Evolutionary conservation across 805 yeast species (phyloP).

Genomic region (Tetrapisispora arboricola): DNA sequence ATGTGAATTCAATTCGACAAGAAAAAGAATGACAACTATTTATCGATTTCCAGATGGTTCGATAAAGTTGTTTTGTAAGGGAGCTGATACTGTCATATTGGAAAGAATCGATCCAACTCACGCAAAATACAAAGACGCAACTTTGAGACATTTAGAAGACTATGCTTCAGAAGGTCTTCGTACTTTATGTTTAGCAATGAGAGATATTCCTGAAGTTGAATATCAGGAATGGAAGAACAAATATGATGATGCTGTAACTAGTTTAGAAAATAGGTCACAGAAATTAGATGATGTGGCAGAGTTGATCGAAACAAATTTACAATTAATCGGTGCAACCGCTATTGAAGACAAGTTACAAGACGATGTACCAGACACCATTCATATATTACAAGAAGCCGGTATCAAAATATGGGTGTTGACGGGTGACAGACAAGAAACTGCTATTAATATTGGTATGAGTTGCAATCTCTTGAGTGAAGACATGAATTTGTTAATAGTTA

Average conservation of each 20-base stretch:
- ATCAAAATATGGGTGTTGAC: constrained; percentile 96
- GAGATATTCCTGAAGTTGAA: constrained; percentile 71
- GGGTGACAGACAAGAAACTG: constrained; percentile 98
- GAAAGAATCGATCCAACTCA: constrained; percentile 61
- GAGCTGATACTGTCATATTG: constrained; percentile 93
- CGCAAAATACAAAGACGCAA: constrained; percentile 75
- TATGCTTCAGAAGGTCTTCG: constrained; percentile 95
- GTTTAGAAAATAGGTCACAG: constrained; percentile 62
- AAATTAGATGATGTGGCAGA: constrained; percentile 86
- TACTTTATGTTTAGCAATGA: constrained; percentile 84
- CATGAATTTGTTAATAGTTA: constrained; percentile 83
- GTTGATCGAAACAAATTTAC: constrained; percentile 67
- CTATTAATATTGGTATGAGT: constrained; percentile 96
- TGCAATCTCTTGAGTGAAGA: constrained; percentile 90
- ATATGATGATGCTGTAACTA: constrained; percentile 73
- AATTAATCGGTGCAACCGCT: constrained; percentile 91
- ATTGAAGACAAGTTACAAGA: constrained; percentile 96
- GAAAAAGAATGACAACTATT: constrained; percentile 95
- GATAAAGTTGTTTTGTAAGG: constrained; percentile 82
- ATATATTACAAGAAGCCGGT: constrained; percentile 91
- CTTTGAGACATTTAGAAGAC: constrained; percentile 82
- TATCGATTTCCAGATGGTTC: constrained; percentile 91
- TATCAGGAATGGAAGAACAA: constrained; percentile 56
- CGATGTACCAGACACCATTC: constrained; percentile 97
- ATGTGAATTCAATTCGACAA: constrained; percentile 94